These are phyloP conservation scores for Penicillium sp. DNA, from an alignment of 2,329 filamentous ascomycete species.

Conservation along the genomic window DNA sequence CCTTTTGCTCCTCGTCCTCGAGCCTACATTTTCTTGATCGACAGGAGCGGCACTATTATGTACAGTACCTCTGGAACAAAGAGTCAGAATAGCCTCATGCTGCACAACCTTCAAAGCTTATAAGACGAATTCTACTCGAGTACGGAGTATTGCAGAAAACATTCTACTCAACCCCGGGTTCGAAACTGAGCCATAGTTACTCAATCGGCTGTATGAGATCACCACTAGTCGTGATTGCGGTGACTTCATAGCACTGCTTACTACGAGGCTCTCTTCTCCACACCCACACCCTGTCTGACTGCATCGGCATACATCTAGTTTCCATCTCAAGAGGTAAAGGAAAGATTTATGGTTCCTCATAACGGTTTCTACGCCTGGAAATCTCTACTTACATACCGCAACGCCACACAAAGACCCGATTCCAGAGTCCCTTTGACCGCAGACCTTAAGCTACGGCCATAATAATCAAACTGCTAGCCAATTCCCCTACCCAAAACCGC, in stretches of 20 bases:
- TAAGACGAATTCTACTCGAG: neutral
- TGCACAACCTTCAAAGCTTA: neutral
- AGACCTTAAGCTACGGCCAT: neutral
- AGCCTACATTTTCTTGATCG: neutral
- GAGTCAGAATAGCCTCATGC: neutral
- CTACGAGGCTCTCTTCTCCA: neutral
- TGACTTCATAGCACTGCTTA: constrained; percentile 6
- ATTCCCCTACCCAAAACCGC: neutral
- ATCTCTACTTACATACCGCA: neutral
- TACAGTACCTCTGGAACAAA: neutral
- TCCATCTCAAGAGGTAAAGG: neutral
- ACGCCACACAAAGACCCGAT: constrained; percentile 7
- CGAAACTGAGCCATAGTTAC: neutral
- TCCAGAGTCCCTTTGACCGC: constrained; percentile 1
- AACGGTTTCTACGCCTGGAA: neutral
- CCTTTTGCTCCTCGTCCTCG: neutral
- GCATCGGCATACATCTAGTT: neutral
- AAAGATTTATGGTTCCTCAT: neutral
- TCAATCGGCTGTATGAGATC: constrained; percentile 9
- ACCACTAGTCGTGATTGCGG: constrained; percentile 3
- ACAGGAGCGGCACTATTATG: neutral
- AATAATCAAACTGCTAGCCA: neutral
- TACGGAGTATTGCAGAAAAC: neutral
- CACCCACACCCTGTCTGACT: neutral
- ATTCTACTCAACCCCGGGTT: neutral